Base-by-base conservation (phyloP, 352 stramenopile species). In the Globisporangium nagaii region DNA sequence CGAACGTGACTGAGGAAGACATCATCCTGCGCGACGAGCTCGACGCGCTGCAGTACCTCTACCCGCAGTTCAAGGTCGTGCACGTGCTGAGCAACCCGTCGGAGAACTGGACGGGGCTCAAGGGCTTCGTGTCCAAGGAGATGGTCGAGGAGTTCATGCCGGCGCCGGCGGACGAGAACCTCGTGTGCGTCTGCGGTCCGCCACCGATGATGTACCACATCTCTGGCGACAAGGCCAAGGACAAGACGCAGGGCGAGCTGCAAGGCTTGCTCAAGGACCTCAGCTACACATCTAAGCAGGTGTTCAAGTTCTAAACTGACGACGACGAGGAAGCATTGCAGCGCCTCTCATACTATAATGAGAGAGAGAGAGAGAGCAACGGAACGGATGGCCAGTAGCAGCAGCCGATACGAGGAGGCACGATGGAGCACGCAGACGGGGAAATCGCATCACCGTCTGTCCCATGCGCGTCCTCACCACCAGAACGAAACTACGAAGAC, bases 161-260 rank as follows among this genome's bases (percentile, higher is more conserved):
- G 0, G 66, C 60, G 37, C 82, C 88, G 11, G 84, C 78, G 12
- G 69, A 91, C 28, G 84, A 96, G 27, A 62, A 82, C 62, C 63
- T 96, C 24, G 71, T 97, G 28, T 92, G 88, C 36, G 85, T 97
- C 46, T 97, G 88, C 61, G 90, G 90, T 13, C 90, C 90, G 20
- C 88, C 79, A 11, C 75, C 82, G 19, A 93, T 97, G 77, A 95
- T 96, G 86, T 86, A 93, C 67, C 78, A 91, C 58, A 59, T 96
- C 44, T 96, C 80, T 36, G 86, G 88, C 47, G 72, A 90, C 66
- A 94, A 95, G 70, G 80, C 79, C 30, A 84, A 88, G 70, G 85
- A 96, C 70, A 86, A 64, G 43, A 79, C 69, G 36, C 88, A 96
- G 68, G 88, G 88, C 48, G 75, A 91, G 49, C 63, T 96, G 32